Conservation (phyloP, 2,329 filamentous ascomycete species). For the Zymoseptoria ardabiliae region DNA sequence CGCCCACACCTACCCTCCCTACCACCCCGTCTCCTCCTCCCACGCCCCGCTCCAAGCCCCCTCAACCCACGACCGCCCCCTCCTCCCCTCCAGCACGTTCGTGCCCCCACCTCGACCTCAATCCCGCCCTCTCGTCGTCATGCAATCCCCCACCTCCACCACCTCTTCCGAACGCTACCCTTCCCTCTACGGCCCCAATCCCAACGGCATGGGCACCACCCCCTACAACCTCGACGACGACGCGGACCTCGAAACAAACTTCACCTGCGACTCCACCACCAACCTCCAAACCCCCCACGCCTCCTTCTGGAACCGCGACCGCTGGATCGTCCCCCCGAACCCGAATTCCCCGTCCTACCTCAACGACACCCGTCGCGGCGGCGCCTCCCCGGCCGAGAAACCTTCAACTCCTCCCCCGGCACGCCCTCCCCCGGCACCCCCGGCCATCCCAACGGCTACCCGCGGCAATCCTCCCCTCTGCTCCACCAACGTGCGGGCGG, state of each 20-base stretch:
- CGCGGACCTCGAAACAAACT: background rate
- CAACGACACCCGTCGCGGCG: background rate
- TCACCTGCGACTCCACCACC: background rate
- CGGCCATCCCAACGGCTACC: background rate
- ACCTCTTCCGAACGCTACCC: background rate
- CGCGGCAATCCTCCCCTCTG: background rate
- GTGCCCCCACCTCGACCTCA: background rate
- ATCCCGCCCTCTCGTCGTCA: constrained; percentile 4
- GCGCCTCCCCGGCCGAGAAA: background rate
- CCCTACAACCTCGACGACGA: background rate
- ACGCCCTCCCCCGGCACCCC: background rate
- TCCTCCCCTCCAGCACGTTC: background rate
- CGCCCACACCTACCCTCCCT: background rate
- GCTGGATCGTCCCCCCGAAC: background rate
- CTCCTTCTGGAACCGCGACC: background rate
- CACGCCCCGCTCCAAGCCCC: background rate
- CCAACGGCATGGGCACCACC: background rate
- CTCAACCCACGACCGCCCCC: background rate
- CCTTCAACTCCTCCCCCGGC: background rate
- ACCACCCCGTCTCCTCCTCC: background rate
- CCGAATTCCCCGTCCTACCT: too few species aligned
- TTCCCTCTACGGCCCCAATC: background rate
- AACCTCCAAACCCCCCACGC: background rate
- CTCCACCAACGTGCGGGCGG: background rate
- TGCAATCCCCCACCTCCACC: constrained; percentile 1